A percentile compares a stretch with the other conserved stretches of the same genome.
Conservation (phyloP, 306 rosid genomes). For the Pterocarpus santalinus region DNA sequence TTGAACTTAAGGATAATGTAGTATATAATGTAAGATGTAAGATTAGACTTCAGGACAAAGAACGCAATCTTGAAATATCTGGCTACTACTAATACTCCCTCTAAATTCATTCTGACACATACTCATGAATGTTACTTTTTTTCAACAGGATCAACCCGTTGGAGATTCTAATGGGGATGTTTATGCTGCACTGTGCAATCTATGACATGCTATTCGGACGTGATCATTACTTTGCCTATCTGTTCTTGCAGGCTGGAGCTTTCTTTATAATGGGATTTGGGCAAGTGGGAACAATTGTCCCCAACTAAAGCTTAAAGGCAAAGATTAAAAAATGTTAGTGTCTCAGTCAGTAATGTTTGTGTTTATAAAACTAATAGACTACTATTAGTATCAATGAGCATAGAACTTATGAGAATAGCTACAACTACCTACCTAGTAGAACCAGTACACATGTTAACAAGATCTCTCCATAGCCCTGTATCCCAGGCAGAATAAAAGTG, state of each 20-base stretch:
- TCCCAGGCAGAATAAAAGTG: conserved; percentile 37
- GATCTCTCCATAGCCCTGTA: conserved; percentile 27
- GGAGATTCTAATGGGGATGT: conserved; percentile 72
- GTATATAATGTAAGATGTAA: background rate
- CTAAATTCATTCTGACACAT: too few species aligned
- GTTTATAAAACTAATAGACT: conserved; percentile 29
- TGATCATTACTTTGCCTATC: conserved; percentile 62
- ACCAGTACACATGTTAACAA: conserved; percentile 34
- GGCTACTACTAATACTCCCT: background rate
- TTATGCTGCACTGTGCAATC: conserved; percentile 70
- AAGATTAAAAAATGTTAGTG: conserved; percentile 1
- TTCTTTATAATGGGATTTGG: conserved; percentile 71
- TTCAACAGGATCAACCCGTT: conserved; percentile 58
- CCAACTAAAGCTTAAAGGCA: conserved; percentile 45
- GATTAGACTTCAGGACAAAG: conserved; percentile 29
- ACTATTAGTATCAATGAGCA: background rate
- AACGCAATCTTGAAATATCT: conserved; percentile 25
- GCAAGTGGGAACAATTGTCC: conserved; percentile 61
- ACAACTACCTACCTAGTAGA: conserved; percentile 34
- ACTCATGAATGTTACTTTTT: too few species aligned
- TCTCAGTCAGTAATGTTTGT: conserved; percentile 36
- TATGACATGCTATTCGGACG: conserved; percentile 56
- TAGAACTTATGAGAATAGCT: conserved; percentile 25
- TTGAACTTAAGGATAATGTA: conserved; percentile 24
- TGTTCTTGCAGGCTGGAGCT: conserved; percentile 66